Base-by-base conservation (phyloP, 148 eudicot genomes). In the Agrostemma githago region DNA sequence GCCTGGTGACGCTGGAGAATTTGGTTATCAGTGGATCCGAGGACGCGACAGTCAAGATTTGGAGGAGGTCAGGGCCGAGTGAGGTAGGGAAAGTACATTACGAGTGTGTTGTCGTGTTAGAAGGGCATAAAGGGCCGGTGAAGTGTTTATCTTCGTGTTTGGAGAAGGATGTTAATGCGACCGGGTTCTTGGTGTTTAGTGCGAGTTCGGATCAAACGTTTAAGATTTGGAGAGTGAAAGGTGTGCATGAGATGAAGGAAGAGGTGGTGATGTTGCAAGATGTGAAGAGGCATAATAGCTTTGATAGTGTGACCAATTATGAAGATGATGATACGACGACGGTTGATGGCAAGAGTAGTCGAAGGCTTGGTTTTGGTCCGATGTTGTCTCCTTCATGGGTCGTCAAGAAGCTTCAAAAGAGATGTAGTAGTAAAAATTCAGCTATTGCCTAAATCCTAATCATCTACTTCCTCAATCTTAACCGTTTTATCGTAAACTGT, bases 101-200 rank as follows among this genome's bases (percentile, higher is more conserved):
- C 58, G 81, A 84, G 46, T 89, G 91, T 73, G 74, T 89, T 26
- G 87, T 83, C 0, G 85, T 89, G 4, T 44, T 89, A 51, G 89
- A 86, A 73, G 94, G 88, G 11, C 94, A 89, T 72, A 74, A 79
- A 53, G 89, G 91, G 48, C 94, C 94, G 6, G 87, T 89, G 48
- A 89, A 74, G 78, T 86, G 87, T 71, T 62, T 89, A 46, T 82
- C 84, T 41, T 83, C 85, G 39, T 69, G 78, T n/a, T 54, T 86
- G 46, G 88, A 83, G 40, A 74, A 66, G 5, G 87, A 81, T 8
- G 63, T 42, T 34, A 42, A 76, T 46, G 77, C 72, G 3, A 71
- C 71, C 72, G 84, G 86, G 57, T 77, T 87, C 15, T 66, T 84
- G 59, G 80, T 89, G 17, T 89, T 80, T 56, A 88, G 87, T 73